Base-by-base conservation (phyloP, 495 filamentous ascomycete species). In the Penicillium tannophilum region DNA sequence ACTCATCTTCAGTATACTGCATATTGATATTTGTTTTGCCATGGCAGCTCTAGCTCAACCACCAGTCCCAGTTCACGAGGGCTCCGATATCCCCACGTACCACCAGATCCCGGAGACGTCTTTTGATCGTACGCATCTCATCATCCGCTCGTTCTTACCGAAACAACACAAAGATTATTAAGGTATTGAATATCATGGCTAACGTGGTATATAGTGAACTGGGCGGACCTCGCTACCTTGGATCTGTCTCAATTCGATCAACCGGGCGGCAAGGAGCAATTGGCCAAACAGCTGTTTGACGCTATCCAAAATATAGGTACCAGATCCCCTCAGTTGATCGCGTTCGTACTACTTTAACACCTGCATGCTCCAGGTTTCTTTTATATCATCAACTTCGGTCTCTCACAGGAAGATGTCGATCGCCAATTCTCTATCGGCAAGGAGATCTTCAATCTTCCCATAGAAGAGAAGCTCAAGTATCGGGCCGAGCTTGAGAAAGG, bases 171-270 rank as follows among this genome's bases (percentile, higher is more conserved):
- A 19, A 36, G 0, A 23, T 23, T 23, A 23, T 23, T 23, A 23
- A 23, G 1, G 2, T 23, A 23, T 23, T 4, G 17, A 31, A 7
- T n/a, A 1, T 36, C 5, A 36, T 16, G 20, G 2, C 48, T 31
- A 33, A 49, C 9, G 2, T 14, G 56, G 52, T 14, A 55, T 54
- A 1, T 42, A 66, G 64, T 65, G 56, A 68, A 74, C 43, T 84
- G 81, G 80, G 79, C 80, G 7, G 80, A 84, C 24, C 73, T 85
- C 14, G 64, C 76, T 11, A 82, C 76, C 8, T 69, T 85, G 28
- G 82, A 84, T 63, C 72, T 85, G 1, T 73, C 73, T 45, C 61
- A 72, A 11, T 82, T 78, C 58, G 72, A 79, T 41, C 55, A 72
- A 26, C 77, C 77, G 4, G 80, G 78, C 14, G 81, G 81, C 8